These are phyloP conservation scores for Tuber melanosporum DNA, from an alignment of 495 filamentous ascomycete species.

Conservation along the genomic window DNA sequence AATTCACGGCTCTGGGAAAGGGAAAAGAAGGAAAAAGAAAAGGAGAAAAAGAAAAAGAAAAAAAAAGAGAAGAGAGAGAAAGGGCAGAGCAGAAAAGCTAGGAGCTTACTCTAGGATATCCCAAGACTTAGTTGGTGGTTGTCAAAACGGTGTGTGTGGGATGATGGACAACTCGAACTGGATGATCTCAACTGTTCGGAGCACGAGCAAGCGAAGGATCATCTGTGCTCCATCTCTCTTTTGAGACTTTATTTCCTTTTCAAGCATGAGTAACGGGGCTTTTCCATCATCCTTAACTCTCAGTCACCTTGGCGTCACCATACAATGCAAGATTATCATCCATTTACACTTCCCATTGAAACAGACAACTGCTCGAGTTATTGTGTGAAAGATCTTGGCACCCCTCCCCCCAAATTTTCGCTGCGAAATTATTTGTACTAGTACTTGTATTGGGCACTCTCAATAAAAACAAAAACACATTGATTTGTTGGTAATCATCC, in stretches of 20 bases:
- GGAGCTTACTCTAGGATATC: not conserved
- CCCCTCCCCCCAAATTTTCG: no score
- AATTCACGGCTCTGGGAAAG: not conserved
- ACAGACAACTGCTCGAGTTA: no score
- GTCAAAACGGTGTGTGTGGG: not conserved
- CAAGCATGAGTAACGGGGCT: no score
- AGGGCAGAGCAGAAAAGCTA: not conserved
- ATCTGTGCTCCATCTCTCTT: not conserved
- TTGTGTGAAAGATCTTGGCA: no score
- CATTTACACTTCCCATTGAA: no score
- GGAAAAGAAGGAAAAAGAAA: slow-evolving; percentile 10
- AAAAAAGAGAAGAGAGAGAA: slow-evolving; percentile 5
- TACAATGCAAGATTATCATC: no score
- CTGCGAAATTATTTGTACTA: no score
- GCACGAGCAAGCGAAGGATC: not conserved
- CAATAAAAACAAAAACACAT: no score
- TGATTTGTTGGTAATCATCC: no score
- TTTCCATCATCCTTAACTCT: no score
- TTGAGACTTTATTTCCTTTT: not conserved
- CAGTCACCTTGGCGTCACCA: no score
- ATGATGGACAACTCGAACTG: not conserved
- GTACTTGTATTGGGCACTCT: no score
- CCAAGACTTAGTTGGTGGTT: not conserved
- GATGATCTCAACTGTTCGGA: not conserved
- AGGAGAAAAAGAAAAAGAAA: not conserved